Conservation (phyloP, 768 basidiomycete genomes). For the Mycena epipterygia region DNA sequence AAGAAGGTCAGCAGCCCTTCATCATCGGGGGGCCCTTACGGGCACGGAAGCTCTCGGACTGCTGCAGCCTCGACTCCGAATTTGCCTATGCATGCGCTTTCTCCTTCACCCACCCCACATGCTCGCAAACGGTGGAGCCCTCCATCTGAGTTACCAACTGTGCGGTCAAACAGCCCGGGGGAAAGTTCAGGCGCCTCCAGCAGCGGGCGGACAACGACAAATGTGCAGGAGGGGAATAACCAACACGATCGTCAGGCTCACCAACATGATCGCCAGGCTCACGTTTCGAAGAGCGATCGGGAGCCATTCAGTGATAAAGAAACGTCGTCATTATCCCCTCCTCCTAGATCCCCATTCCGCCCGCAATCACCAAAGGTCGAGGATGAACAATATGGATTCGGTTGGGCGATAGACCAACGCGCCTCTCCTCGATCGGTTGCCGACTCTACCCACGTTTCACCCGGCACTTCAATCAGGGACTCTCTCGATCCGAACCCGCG, state of each 20-base stretch:
- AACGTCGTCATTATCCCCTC: conserved; percentile 43
- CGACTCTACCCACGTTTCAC: conserved; percentile 50
- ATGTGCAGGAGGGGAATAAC: conserved; percentile 25
- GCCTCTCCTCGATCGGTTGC: conserved; percentile 42
- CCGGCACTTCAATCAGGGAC: conserved; percentile 50
- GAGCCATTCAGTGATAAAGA: conserved; percentile 24
- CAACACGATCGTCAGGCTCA: conserved; percentile 36
- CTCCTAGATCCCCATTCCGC: conserved; percentile 69
- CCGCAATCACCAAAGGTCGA: conserved; percentile 48
- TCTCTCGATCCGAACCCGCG: conserved; percentile 57
- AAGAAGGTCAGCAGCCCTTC: conserved; percentile 38
- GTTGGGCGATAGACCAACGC: conserved; percentile 36
- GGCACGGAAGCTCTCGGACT: conserved; percentile 54
- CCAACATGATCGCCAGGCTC: conserved; percentile 34
- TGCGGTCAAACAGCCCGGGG: conserved; percentile 70
- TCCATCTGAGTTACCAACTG: conserved; percentile 62
- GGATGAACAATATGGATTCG: conserved; percentile 47
- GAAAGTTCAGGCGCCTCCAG: conserved; percentile 50
- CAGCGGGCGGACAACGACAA: conserved; percentile 31
- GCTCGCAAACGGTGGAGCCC: conserved; percentile 65
- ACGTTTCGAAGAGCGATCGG: conserved; percentile 26
- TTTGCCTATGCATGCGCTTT: conserved; percentile 49
- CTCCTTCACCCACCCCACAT: conserved; percentile 54
- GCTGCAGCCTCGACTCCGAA: conserved; percentile 79
- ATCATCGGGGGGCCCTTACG: conserved; percentile 48